A percentile compares a stretch with the other conserved stretches of the same genome.
These are phyloP conservation scores for Cytauxzoon felis DNA, from an alignment of 169 alveolate species.

Conservation along the genomic window DNA sequence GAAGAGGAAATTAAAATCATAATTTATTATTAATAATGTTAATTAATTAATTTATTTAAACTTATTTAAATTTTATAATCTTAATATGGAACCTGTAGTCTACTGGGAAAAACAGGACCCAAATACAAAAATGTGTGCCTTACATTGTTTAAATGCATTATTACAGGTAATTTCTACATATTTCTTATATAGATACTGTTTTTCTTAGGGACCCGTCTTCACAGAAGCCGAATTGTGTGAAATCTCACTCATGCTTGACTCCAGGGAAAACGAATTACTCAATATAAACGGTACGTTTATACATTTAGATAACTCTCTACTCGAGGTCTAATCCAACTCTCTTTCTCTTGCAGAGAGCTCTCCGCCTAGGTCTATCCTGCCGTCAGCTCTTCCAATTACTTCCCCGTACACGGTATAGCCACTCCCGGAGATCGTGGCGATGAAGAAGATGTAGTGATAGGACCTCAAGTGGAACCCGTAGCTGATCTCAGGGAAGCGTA, in stretches of 20 bases:
- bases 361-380: too few relatives aligned
- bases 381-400: too few relatives aligned
- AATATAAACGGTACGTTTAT: slow-evolving; percentile 9
- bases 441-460: too few relatives aligned
- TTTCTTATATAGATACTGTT: background rate
- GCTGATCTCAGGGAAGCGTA: too few relatives aligned
- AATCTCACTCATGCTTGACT: slow-evolving; percentile 35
- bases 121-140: slow-evolving; percentile 76
- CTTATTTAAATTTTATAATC: too few relatives aligned
- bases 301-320: too few relatives aligned
- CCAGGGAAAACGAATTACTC: slow-evolving; percentile 36
- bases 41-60: background rate
- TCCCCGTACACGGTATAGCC: too few relatives aligned
- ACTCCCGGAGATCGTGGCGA: too few relatives aligned
- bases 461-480: too few relatives aligned
- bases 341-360: too few relatives aligned
- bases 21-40: background rate
- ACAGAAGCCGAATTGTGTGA: slow-evolving; percentile 40
- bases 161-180: slow-evolving; percentile 65
- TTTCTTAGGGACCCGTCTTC: slow-evolving; percentile 43
- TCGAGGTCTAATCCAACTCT: too few relatives aligned
- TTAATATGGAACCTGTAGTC: slow-evolving; percentile 45
- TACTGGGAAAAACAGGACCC: slow-evolving; percentile 83
- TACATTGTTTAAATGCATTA: slow-evolving; percentile 75
- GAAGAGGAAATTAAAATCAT: background rate